These are phyloP conservation scores for Suillus fuscotomentosus DNA, from an alignment of 768 basidiomycete genomes.

Conservation along the genomic window DNA sequence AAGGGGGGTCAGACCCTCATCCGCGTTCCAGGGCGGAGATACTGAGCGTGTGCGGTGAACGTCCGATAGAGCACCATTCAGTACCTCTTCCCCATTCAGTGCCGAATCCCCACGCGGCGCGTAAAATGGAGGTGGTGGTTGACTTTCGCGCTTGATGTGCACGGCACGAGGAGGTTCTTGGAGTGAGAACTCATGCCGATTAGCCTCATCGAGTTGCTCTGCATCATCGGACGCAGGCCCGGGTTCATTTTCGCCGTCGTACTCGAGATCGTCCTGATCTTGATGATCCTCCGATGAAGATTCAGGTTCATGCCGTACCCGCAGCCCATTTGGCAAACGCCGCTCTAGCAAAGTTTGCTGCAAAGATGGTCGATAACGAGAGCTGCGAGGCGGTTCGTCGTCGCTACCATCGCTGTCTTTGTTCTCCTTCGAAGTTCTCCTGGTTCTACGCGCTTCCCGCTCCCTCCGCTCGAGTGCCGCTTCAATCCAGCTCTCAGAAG, in stretches of 20 bases:
- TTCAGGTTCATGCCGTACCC: slow-evolving; percentile 13
- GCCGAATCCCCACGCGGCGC: neutral
- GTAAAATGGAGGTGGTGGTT: neutral
- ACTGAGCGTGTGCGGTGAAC: neutral
- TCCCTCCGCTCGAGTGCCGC: neutral
- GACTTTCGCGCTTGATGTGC: neutral
- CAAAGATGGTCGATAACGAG: neutral
- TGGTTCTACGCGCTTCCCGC: neutral
- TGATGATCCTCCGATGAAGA: neutral
- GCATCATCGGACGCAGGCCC: neutral
- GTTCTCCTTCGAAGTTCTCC: neutral
- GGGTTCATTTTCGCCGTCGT: slow-evolving; percentile 13
- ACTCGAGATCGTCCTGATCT: slow-evolving; percentile 9
- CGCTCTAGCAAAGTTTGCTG: neutral
- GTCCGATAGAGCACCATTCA: neutral
- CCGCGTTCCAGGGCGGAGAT: neutral
- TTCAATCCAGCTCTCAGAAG: slow-evolving; percentile 30
- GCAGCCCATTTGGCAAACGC: neutral
- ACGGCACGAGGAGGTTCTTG: neutral
- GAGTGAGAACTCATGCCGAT: slow-evolving; percentile 10
- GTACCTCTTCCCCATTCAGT: neutral
- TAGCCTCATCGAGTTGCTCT: neutral
- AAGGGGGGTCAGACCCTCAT: neutral
- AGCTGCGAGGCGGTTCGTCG: neutral
- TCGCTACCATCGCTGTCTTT: no score